Conservation (phyloP, 306 rosid genomes). For the Clitoria ternatea region DNA sequence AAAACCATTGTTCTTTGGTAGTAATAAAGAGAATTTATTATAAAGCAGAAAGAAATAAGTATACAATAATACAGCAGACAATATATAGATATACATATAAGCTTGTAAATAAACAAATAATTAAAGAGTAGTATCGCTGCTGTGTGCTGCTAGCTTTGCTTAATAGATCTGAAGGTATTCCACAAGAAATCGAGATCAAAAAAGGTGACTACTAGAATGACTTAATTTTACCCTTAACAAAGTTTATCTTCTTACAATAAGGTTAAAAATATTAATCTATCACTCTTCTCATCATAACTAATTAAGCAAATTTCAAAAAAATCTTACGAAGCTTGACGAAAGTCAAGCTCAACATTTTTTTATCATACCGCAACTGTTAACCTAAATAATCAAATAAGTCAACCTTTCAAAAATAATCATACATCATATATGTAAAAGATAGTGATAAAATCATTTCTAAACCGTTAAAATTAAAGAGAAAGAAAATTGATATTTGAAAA, state of each 20-base stretch:
- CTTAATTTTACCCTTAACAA: neutral
- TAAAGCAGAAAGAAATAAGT: neutral
- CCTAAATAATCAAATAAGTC: neutral
- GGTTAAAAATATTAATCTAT: neutral
- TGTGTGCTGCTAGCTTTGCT: neutral
- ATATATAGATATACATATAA: neutral
- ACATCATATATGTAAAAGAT: too few species aligned
- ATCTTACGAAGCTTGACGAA: neutral
- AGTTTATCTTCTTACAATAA: neutral
- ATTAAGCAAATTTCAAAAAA: neutral
- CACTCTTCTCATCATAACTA: neutral
- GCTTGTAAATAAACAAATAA: too few species aligned
- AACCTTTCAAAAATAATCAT: neutral
- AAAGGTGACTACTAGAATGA: neutral
- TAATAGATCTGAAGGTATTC: neutral
- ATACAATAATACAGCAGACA: neutral
- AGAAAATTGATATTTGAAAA: too few species aligned
- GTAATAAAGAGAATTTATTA: neutral
- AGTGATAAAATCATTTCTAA: too few species aligned
- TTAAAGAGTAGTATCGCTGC: too few species aligned
- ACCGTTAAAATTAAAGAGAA: too few species aligned
- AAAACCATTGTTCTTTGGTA: neutral
- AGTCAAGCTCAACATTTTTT: neutral
- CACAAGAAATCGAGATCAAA: neutral
- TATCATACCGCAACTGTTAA: neutral